These are phyloP conservation scores for Alternaria triticimaculans DNA, from an alignment of 2,329 filamentous ascomycete species.

Conservation along the genomic window DNA sequence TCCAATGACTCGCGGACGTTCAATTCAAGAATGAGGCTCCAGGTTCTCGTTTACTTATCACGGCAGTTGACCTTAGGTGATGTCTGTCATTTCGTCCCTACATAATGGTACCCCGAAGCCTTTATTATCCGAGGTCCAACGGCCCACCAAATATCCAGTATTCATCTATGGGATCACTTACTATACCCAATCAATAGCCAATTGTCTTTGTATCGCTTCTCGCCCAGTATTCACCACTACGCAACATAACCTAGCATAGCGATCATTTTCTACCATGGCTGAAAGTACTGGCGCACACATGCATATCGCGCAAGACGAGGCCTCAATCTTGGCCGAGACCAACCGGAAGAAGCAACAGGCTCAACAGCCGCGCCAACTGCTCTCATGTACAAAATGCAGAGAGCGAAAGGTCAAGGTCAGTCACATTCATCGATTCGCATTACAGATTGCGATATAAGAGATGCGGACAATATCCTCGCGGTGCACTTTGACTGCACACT, in stretches of 20 bases:
- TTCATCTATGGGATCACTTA: not conserved
- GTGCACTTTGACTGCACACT: not conserved
- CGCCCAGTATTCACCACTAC: not conserved
- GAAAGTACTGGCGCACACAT: conserved; percentile 22
- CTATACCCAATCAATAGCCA: not conserved
- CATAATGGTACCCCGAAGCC: not conserved
- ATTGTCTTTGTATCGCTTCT: not conserved
- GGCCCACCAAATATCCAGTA: not conserved
- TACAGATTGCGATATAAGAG: not conserved
- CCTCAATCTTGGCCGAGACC: conserved; percentile 8
- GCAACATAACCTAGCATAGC: not conserved
- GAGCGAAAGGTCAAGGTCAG: conserved; percentile 58
- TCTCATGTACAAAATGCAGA: conserved; percentile 58
- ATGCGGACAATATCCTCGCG: not conserved
- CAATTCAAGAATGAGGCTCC: conserved; percentile 38
- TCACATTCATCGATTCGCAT: not conserved
- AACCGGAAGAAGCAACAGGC: conserved; percentile 47
- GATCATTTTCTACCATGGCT: not conserved
- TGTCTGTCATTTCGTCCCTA: not conserved
- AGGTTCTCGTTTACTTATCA: conserved; percentile 24
- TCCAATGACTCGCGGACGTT: conserved; percentile 15
- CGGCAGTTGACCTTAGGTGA: not conserved
- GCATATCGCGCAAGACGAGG: conserved; percentile 16
- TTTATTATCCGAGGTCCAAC: not conserved
- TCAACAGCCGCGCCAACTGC: conserved; percentile 52